Conservation (phyloP, 192 early-diverging fungal genomes). For the Entomortierella lignicola region DNA sequence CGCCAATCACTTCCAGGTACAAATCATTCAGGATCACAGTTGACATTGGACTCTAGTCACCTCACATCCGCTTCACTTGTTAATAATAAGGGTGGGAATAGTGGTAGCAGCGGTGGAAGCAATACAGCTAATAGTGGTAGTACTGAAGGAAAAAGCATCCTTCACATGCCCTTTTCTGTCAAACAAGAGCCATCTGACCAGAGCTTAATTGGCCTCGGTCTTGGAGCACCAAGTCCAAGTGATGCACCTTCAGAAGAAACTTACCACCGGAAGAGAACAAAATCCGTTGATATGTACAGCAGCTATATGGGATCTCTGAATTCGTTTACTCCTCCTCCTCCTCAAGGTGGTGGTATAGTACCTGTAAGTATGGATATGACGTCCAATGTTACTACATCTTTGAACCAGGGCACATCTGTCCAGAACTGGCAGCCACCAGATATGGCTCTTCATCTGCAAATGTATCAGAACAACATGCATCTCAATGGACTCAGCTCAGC, state of each 20-base stretch:
- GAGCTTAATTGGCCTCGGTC: slow-evolving; percentile 30
- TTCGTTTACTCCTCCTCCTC: slow-evolving; percentile 29
- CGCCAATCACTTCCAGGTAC: slow-evolving; percentile 20
- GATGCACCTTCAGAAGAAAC: slow-evolving; percentile 23
- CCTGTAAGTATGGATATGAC: slow-evolving; percentile 24
- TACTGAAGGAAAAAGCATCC: background rate
- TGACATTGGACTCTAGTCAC: slow-evolving; percentile 6
- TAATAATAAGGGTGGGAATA: background rate
- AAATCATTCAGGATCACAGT: slow-evolving; percentile 4
- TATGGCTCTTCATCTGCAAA: slow-evolving; percentile 42
- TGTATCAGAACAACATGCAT: slow-evolving; percentile 45
- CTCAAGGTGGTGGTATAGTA: background rate
- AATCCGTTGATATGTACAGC: slow-evolving; percentile 53
- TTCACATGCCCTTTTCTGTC: slow-evolving; percentile 1
- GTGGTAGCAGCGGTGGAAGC: background rate
- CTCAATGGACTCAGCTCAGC: slow-evolving; percentile 27
- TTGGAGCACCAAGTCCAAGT: slow-evolving; percentile 13
- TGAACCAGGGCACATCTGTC: slow-evolving; percentile 40
- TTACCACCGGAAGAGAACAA: slow-evolving; percentile 51
- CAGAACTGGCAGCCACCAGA: slow-evolving; percentile 55
- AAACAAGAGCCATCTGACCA: slow-evolving; percentile 33
- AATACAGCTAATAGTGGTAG: background rate
- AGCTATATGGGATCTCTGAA: slow-evolving; percentile 24
- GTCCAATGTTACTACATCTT: background rate
- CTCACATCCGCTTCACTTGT: background rate